Conservation (phyloP, 2,329 filamentous ascomycete species). For the Colletotrichum sansevieriae region DNA sequence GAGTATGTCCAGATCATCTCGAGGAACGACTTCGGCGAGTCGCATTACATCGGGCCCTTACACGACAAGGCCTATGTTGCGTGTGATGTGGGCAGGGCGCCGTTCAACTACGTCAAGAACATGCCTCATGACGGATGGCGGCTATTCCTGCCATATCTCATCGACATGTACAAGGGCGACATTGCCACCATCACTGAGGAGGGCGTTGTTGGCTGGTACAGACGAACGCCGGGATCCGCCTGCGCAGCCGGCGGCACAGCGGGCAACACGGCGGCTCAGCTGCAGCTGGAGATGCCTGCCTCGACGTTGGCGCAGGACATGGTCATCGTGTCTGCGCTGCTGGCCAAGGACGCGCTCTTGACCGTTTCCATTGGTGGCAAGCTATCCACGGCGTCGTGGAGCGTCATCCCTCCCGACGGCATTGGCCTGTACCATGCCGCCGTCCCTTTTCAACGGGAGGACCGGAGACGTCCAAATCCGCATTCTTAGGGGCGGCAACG, state of each 20-base stretch:
- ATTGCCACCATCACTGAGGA: conserved; percentile 47
- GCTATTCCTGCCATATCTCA: conserved; percentile 61
- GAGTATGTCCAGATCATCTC: conserved; percentile 49
- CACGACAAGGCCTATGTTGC: conserved; percentile 48
- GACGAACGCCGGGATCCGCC: conserved; percentile 42
- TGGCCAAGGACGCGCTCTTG: conserved; percentile 42
- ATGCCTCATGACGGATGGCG: conserved; percentile 65
- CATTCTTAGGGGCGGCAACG: conserved; percentile 44
- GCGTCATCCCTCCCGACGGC: conserved; percentile 10
- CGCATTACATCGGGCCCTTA: conserved; percentile 65
- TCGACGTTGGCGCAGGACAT: conserved; percentile 33
- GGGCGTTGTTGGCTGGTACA: conserved; percentile 50
- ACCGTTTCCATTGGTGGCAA: conserved; percentile 46
- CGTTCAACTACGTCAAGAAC: conserved; percentile 60
- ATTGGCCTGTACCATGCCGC: conserved; percentile 49
- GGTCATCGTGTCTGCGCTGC: conserved; percentile 46
- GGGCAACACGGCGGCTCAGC: conserved; percentile 47
- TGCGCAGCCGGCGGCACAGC: conserved; percentile 48
- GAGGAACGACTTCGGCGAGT: conserved; percentile 69
- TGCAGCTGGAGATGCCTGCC: conserved; percentile 44
- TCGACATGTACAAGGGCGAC: conserved; percentile 61
- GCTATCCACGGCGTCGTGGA: conserved; percentile 17
- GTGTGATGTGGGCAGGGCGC: conserved; percentile 47
- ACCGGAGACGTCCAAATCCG: conserved; percentile 45
- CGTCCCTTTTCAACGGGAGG: conserved; percentile 39